phyloP scores from a whole-genome alignment of 1,284 basidiomycete species.

The Stygiomarasmius scandens region DNA sequence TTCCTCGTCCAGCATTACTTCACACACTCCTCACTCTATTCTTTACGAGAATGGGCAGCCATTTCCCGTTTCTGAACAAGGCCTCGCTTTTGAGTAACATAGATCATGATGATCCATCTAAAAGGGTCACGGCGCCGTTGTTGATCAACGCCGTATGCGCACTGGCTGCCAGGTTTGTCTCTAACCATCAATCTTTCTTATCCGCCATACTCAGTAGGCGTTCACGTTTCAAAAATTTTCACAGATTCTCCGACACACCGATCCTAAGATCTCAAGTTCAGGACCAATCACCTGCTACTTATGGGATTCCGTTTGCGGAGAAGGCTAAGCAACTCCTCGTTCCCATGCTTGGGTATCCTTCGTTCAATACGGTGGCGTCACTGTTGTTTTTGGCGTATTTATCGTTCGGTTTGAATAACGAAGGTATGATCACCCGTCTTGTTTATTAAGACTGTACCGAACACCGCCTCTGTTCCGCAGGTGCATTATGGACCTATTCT shows the following conservation, averaged over 20 bases:
- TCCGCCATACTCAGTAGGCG: not conserved
- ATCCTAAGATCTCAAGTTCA: conserved; percentile 11
- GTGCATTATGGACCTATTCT: conserved; percentile 17
- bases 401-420: conserved; percentile 17
- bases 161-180: conserved; percentile 13
- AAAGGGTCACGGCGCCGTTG: conserved; percentile 13
- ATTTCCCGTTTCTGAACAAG: conserved; percentile 17
- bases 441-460: not conserved
- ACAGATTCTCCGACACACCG: conserved; percentile 12
- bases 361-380: conserved; percentile 14
- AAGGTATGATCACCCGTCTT: conserved; percentile 4
- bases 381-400: conserved; percentile 16
- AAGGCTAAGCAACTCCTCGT: conserved; percentile 15
- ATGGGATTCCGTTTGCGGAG: conserved; percentile 18
- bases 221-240: not conserved
- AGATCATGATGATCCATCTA: conserved; percentile 14
- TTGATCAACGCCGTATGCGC: conserved; percentile 16
- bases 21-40: conserved; percentile 14
- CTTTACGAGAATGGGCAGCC: conserved; percentile 15
- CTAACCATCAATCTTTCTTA: not conserved
- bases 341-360: conserved; percentile 15
- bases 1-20: conserved; percentile 7
- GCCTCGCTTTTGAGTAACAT: conserved; percentile 9
- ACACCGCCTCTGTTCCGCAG: not conserved
- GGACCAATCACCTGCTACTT: conserved; percentile 14